A percentile compares a stretch with the other conserved stretches of the same genome.
Conservation (phyloP, 805 yeast species). For the Naumovozyma castellii region DNA sequence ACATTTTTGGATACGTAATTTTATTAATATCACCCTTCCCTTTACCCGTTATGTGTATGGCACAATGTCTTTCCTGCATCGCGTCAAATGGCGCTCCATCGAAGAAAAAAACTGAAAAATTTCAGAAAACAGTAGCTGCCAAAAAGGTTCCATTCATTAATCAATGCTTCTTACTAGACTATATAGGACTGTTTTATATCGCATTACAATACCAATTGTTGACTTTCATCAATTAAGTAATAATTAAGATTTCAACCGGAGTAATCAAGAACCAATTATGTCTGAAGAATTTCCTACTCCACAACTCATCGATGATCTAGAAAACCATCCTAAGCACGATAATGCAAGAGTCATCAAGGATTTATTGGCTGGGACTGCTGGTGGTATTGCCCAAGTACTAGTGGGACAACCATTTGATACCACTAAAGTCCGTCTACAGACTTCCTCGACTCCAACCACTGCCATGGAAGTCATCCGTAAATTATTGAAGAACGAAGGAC, state of each 20-base stretch:
- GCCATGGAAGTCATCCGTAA: constrained; percentile 71
- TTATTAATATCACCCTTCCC: too few relatives aligned
- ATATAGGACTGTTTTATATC: too few relatives aligned
- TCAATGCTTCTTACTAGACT: too few relatives aligned
- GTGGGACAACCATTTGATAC: constrained; percentile 96
- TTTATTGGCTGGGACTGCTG: constrained; percentile 82
- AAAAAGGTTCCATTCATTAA: too few relatives aligned
- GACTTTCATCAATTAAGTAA: background rate
- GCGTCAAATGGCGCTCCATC: too few relatives aligned
- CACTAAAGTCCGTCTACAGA: constrained; percentile 84
- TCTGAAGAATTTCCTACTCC: constrained; percentile 28
- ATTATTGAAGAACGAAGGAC: constrained; percentile 72
- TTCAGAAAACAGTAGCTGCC: too few relatives aligned
- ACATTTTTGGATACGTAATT: background rate
- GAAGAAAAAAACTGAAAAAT: too few relatives aligned
- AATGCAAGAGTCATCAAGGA: constrained; percentile 51
- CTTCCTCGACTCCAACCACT: constrained; percentile 63
- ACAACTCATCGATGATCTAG: constrained; percentile 27
- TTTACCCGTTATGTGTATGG: too few relatives aligned
- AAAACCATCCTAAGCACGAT: constrained; percentile 12
- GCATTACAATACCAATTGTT: too few relatives aligned
- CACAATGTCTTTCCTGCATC: too few relatives aligned
- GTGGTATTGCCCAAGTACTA: constrained; percentile 92
- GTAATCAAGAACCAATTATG: constrained; percentile 13
- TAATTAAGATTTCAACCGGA: background rate